A percentile compares a stretch with the other conserved stretches of the same genome.
phyloP scores from a whole-genome alignment of 1,139 yeast species.

The Candida pseudoviswanathii region DNA sequence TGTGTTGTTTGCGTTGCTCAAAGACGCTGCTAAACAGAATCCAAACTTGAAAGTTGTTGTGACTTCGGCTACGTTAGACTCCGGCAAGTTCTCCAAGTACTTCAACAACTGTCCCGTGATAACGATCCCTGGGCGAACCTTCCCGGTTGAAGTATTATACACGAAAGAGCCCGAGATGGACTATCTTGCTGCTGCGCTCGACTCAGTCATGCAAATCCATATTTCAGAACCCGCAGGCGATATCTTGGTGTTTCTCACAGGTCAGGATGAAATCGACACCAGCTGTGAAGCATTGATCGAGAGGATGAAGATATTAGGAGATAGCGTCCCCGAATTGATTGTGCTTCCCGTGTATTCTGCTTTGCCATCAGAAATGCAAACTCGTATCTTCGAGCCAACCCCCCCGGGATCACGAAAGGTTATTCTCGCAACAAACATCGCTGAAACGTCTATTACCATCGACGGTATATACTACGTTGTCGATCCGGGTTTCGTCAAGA shows the following conservation, averaged over 20 bases:
- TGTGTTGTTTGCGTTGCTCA: conserved; percentile 91
- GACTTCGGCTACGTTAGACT: conserved; percentile 98
- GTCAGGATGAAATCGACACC: conserved; percentile 98
- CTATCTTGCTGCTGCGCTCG: conserved; percentile 89
- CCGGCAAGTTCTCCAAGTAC: conserved; percentile 89
- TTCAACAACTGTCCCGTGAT: conserved; percentile 89
- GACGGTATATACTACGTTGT: conserved; percentile 97
- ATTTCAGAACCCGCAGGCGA: conserved; percentile 97
- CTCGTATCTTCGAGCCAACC: conserved; percentile 73
- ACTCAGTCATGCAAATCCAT: conserved; percentile 94
- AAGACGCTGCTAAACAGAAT: conserved; percentile 77
- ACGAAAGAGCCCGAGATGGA: conserved; percentile 96
- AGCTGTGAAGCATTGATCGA: conserved; percentile 90
- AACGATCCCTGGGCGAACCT: conserved; percentile 98
- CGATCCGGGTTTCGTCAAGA: conserved; percentile 96
- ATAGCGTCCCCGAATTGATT: conserved; percentile 78
- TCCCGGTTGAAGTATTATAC: conserved; percentile 94
- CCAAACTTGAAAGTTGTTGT: conserved; percentile 88
- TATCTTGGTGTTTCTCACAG: conserved; percentile 83
- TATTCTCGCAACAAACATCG: conserved; percentile 90
- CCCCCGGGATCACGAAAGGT: conserved; percentile 94
- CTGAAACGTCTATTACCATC: conserved; percentile 96
- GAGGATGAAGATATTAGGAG: conserved; percentile 38
- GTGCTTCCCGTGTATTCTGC: conserved; percentile 96
- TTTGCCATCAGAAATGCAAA: conserved; percentile 93